A percentile compares a stretch with the other conserved stretches of the same genome.
phyloP scores from a whole-genome alignment of 768 basidiomycete species.

The Mycena crocata region DNA sequence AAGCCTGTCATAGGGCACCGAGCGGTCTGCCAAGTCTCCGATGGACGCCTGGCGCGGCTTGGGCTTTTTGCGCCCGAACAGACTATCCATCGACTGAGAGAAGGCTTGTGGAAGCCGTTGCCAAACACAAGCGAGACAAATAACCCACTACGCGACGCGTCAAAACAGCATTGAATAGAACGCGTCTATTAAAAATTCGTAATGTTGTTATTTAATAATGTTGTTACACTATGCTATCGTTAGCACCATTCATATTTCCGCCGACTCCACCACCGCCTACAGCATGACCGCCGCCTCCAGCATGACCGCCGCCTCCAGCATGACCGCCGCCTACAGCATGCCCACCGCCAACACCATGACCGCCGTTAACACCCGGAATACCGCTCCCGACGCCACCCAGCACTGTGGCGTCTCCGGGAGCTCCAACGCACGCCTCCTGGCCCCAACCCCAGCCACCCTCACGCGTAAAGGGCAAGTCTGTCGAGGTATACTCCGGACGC shows the following conservation, averaged over 20 bases:
- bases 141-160: not conserved
- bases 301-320: too few species aligned
- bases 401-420: slow-evolving; percentile 57
- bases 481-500: slow-evolving; percentile 39
- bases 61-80: slow-evolving; percentile 71
- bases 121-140: not conserved
- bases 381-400: slow-evolving; percentile 34
- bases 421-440: slow-evolving; percentile 51
- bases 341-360: too few species aligned
- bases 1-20: slow-evolving; percentile 80
- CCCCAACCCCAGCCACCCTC: slow-evolving; percentile 60
- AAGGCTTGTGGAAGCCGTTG: not conserved
- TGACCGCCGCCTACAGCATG: too few species aligned
- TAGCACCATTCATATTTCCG: not conserved
- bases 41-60: slow-evolving; percentile 73
- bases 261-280: not conserved
- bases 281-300: too few species aligned
- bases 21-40: slow-evolving; percentile 73
- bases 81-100: slow-evolving; percentile 74
- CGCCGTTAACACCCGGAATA: too few species aligned
- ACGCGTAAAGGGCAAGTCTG: slow-evolving; percentile 54
- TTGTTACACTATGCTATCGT: not conserved
- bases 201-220: too few species aligned
- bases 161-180: not conserved
- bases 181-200: not conserved